A percentile compares a stretch with the other conserved stretches of the same genome.
These are phyloP conservation scores for Aspergillus japonicus DNA, from an alignment of 2,329 filamentous ascomycete genomes.

Conservation along the genomic window DNA sequence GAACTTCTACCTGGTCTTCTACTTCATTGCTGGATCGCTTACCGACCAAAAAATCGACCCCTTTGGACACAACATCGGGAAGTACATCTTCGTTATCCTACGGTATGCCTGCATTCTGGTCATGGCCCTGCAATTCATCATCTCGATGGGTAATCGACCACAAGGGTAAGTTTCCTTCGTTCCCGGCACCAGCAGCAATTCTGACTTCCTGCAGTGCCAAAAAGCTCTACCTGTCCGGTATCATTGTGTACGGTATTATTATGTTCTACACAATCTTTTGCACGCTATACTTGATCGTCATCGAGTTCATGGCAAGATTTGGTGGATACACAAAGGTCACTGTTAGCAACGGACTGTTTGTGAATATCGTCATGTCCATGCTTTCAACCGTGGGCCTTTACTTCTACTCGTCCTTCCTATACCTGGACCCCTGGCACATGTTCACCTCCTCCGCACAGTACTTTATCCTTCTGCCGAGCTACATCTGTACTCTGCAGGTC, in stretches of 20 bases:
- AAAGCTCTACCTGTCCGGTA: slow-evolving; percentile 81
- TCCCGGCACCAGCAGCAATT: slow-evolving; percentile 9
- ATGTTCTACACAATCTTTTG: slow-evolving; percentile 96
- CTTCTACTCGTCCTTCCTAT: slow-evolving; percentile 93
- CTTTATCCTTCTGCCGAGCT: slow-evolving; percentile 85
- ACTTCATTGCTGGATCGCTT: slow-evolving; percentile 91
- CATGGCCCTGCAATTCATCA: slow-evolving; percentile 92
- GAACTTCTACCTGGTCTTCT: slow-evolving; percentile 99
- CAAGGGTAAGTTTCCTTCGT: slow-evolving; percentile 61
- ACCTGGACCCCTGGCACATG: slow-evolving; percentile 99
- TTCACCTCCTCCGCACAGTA: slow-evolving; percentile 89
- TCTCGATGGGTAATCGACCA: slow-evolving; percentile 92
- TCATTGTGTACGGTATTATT: slow-evolving; percentile 88
- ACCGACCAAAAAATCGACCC: slow-evolving; percentile 78
- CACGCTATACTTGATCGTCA: slow-evolving; percentile 80
- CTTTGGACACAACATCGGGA: slow-evolving; percentile 82
- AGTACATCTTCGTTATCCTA: slow-evolving; percentile 80
- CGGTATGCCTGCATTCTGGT: slow-evolving; percentile 83
- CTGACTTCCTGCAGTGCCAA: slow-evolving; percentile 56
- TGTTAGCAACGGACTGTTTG: slow-evolving; percentile 86
- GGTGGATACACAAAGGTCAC: slow-evolving; percentile 47
- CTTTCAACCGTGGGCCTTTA: slow-evolving; percentile 88
- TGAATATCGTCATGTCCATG: slow-evolving; percentile 89
- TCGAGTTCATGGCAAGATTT: slow-evolving; percentile 64
- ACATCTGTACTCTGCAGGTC: slow-evolving; percentile 96